Conservation (phyloP, 495 filamentous ascomycete genomes). For the Rostrohypoxylon terebratum region DNA sequence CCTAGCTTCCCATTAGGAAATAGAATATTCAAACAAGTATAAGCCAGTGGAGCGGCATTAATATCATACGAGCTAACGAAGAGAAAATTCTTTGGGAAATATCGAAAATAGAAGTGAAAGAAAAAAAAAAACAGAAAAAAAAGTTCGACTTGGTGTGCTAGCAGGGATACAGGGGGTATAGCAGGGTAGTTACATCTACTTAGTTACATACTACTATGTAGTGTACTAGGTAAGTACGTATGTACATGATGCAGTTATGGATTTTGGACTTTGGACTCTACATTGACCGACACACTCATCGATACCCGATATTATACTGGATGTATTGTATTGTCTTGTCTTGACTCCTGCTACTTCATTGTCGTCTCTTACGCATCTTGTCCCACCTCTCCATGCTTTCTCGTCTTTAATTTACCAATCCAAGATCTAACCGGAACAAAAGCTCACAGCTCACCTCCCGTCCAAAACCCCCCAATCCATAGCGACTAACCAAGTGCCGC, state of each 20-base stretch:
- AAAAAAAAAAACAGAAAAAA: conserved; percentile 40
- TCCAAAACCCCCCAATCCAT: background rate
- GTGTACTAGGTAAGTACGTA: background rate
- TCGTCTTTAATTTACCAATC: conserved; percentile 22
- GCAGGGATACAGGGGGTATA: conserved; percentile 30
- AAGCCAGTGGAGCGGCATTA: conserved; percentile 10
- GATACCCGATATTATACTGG: conserved; percentile 28
- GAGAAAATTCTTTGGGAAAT: conserved; percentile 31
- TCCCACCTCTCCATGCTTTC: conserved; percentile 5
- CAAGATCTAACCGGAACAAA: conserved; percentile 17
- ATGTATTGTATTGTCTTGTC: background rate
- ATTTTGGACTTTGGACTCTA: background rate
- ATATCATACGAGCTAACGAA: conserved; percentile 25
- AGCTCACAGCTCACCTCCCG: background rate
- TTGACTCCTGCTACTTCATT: background rate
- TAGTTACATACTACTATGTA: background rate
- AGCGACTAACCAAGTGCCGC: conserved; percentile 25
- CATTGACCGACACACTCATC: conserved; percentile 38
- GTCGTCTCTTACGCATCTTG: conserved; percentile 11
- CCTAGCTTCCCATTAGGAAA: conserved; percentile 9
- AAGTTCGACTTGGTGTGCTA: conserved; percentile 40
- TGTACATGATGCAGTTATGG: conserved; percentile 16
- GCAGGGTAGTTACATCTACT: background rate
- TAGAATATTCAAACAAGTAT: conserved; percentile 7
- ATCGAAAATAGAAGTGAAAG: conserved; percentile 21